Base-by-base conservation (phyloP, 352 stramenopile species). In the Phytophthora palmivora region DNA sequence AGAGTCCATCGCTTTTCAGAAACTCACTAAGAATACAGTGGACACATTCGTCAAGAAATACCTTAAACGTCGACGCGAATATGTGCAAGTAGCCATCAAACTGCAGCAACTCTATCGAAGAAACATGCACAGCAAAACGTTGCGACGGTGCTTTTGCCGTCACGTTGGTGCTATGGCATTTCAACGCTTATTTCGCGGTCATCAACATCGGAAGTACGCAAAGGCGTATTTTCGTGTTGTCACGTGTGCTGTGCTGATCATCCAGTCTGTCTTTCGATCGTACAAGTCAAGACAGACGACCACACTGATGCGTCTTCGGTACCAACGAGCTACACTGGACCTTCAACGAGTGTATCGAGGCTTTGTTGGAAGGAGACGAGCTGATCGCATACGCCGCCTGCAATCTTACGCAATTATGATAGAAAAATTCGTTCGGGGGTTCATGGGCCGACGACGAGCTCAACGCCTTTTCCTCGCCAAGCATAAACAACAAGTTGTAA, bases 191-290 rank as follows among this genome's bases (percentile, higher is more conserved):
- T 89, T 74, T 38, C 84, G 86, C 6, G 84, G 72, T 6, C 72
- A 87, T 37, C 59, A 59, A n/a, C 70, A 65, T 8, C 79, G 85
- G 0, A 70, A 76, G 19, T 92, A 83, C 41, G 69, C 67, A 5
- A 69, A n/a, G 4, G 70, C 72, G 1, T 90, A 83, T 63, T 84
- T 71, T 8, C 61, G 58, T 4, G 82, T 91, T 6, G 67, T 68
- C 24, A 78, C 73, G 6, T 89, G 79, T 30, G 86, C 86, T 10
- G 50, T 59, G 8, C 56, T 87, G 16, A 76, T 92, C 46, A 72
- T 92, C 14, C 86, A 94, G 63, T 85, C 84, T 0, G 78, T 91
- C 3, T 91, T 79, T 58, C 82, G 82, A 8, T 84, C 78, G 6
- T 76, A 78, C 21, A 60, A 72, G 3, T 88, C 77, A 2, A 67